A percentile compares a stretch with the other conserved stretches of the same genome.
Conservation (phyloP, 129 eudicot genomes). For the Scalesia atractyloides region DNA sequence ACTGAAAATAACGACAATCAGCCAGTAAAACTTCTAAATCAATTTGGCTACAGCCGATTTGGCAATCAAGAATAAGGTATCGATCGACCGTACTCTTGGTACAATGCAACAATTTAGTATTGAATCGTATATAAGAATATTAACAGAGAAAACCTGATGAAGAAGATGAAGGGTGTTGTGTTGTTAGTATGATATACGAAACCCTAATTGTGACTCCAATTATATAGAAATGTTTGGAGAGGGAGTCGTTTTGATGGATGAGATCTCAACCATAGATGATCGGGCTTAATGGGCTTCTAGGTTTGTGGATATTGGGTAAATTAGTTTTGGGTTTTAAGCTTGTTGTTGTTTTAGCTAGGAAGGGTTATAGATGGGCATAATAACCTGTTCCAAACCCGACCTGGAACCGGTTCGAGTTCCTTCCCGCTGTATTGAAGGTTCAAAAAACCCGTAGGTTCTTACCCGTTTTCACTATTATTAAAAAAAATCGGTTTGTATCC, state of each 20-base stretch:
- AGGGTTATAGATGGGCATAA: too few species aligned
- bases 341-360: too few species aligned
- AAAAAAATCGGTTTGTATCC: too few species aligned
- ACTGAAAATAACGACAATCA: slow-evolving; percentile 36
- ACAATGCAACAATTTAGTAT: slow-evolving; percentile 28
- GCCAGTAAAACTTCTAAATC: slow-evolving; percentile 40
- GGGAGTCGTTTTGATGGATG: background rate
- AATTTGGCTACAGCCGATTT: slow-evolving; percentile 35
- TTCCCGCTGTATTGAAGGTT: too few species aligned
- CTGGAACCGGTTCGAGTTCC: too few species aligned
- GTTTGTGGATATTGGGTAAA: background rate
- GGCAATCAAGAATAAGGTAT: slow-evolving; percentile 35
- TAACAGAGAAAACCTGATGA: background rate
- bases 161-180: background rate
- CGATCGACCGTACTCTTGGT: slow-evolving; percentile 26
- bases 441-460: too few species aligned
- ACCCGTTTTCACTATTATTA: too few species aligned
- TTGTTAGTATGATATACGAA: background rate
- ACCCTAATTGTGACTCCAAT: background rate
- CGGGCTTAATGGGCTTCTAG: slow-evolving; percentile 11
- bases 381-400: too few species aligned
- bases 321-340: too few species aligned
- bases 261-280: background rate
- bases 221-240: background rate
- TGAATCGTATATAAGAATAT: background rate